phyloP scores from a whole-genome alignment of 768 basidiomycete genomes.

The Lepiota brunneoincarnata region DNA sequence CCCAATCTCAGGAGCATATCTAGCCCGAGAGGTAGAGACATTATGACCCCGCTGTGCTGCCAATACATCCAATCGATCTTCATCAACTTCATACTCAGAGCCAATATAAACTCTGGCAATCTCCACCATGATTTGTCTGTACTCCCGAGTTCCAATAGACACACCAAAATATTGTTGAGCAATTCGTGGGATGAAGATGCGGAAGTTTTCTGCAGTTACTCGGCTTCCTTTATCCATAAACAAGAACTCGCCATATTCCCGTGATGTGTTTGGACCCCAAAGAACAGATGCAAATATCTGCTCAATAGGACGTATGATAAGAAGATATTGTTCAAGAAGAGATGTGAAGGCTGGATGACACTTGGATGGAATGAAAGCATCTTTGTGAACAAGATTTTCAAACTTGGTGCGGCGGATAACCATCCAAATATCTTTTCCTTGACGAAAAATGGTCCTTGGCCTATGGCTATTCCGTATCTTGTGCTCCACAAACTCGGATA shows the following conservation, averaged over 20 bases:
- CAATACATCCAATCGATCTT: background rate
- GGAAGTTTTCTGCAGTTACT: background rate
- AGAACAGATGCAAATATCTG: background rate
- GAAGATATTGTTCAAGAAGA: background rate
- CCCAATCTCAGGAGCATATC: constrained; percentile 17
- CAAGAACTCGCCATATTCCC: constrained; percentile 8
- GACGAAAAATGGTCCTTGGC: background rate
- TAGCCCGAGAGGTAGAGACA: background rate
- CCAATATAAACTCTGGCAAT: constrained; percentile 13
- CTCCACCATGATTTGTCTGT: constrained; percentile 13
- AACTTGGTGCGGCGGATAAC: background rate
- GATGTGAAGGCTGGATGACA: background rate
- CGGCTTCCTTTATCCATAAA: background rate
- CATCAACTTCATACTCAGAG: background rate
- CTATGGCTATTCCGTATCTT: background rate
- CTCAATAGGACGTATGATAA: constrained; percentile 8
- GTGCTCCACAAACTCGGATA: background rate
- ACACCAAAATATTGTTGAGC: background rate
- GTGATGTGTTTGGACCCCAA: background rate
- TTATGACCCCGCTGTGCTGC: constrained; percentile 8
- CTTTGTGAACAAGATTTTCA: background rate
- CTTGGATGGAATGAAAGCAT: background rate
- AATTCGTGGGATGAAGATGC: background rate
- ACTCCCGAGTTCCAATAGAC: constrained; percentile 1
- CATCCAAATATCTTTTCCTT: background rate